These are phyloP conservation scores for Colletotrichum chlorophyti DNA, from an alignment of 2,329 filamentous ascomycete species.

Conservation along the genomic window DNA sequence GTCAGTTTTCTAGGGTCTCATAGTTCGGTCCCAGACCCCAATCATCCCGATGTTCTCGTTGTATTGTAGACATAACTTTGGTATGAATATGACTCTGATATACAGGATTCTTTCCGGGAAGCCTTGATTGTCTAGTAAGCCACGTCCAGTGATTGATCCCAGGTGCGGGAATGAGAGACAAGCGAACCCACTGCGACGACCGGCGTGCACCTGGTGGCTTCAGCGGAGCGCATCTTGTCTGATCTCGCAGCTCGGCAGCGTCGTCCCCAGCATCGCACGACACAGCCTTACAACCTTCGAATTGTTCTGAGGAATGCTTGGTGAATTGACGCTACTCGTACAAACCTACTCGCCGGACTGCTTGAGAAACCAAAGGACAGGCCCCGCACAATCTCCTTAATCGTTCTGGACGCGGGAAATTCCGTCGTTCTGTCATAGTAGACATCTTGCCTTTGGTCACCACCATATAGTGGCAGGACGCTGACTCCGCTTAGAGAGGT, in stretches of 20 bases:
- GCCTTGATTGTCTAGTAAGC: not conserved
- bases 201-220: too few species aligned
- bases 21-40: not conserved
- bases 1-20: not conserved
- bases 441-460: too few species aligned
- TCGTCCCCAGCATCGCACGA: not conserved
- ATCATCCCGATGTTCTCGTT: too few species aligned
- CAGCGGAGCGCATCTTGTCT: too few species aligned
- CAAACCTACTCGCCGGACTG: not conserved
- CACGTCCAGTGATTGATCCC: not conserved
- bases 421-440: not conserved
- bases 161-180: not conserved
- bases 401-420: not conserved
- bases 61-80: too few species aligned
- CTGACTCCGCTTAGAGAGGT: too few species aligned
- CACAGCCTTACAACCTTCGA: not conserved
- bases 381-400: not conserved
- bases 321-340: not conserved
- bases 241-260: too few species aligned
- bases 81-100: too few species aligned
- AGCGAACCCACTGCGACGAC: too few species aligned
- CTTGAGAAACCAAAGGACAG: not conserved
- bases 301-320: not conserved
- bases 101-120: not conserved
- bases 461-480: too few species aligned